Conservation (phyloP, 1,284 basidiomycete species). For the Malassezia obtusa region DNA sequence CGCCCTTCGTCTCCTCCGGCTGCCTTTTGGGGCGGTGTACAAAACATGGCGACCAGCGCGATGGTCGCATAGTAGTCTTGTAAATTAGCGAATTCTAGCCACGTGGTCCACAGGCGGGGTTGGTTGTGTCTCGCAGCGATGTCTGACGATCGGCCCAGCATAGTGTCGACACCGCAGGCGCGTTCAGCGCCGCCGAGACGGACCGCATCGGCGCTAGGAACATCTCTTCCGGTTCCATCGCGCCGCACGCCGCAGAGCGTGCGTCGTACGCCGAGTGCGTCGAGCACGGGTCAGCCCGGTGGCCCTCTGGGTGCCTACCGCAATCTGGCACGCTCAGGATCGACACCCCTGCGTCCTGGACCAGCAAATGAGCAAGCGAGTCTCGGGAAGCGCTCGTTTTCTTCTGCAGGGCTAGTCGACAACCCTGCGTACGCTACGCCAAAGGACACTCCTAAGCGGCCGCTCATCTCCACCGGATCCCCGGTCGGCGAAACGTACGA, state of each 20-base stretch:
- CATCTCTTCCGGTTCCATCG: slow-evolving; percentile 10
- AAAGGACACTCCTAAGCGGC: not conserved
- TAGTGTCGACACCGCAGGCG: not conserved
- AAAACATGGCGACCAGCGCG: not conserved
- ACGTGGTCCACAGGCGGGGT: not conserved
- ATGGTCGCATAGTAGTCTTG: slow-evolving; percentile 4
- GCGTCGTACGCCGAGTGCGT: not conserved
- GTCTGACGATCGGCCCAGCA: not conserved
- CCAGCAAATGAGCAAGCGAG: not conserved
- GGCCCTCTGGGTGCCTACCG: slow-evolving; percentile 14
- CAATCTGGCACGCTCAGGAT: not conserved
- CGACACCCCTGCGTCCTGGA: not conserved
- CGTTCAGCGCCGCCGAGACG: not conserved
- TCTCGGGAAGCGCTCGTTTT: slow-evolving; percentile 13
- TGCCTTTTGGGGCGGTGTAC: slow-evolving; percentile 6
- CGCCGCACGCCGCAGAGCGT: slow-evolving; percentile 1
- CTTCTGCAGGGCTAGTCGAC: not conserved
- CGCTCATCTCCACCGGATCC: not conserved
- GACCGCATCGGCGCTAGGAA: not conserved
- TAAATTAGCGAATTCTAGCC: not conserved
- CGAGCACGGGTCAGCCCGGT: not conserved
- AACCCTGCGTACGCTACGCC: not conserved
- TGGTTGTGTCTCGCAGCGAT: not conserved
- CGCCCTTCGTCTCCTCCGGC: slow-evolving; percentile 1
- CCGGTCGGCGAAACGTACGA: slow-evolving; percentile 19